Evolutionary conservation across 108 stramenopile species (phyloP).

Genomic region (Epipyxis sp.): DNA sequence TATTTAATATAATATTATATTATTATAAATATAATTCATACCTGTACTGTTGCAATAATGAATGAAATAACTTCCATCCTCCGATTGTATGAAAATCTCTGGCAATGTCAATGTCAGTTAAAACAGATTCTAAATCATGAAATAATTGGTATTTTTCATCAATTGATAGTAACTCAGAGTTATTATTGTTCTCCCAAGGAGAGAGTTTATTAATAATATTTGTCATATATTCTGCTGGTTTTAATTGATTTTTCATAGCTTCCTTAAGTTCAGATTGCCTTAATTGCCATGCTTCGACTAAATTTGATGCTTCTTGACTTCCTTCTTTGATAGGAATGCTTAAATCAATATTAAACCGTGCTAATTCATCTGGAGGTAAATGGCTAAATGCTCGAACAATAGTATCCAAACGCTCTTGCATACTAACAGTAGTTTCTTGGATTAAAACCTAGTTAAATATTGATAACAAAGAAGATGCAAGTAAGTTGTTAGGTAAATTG

Average conservation of each 20-base stretch:
- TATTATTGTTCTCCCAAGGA: constrained; percentile 37
- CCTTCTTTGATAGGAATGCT: background rate
- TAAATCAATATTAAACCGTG: background rate
- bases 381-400: background rate
- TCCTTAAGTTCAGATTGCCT: constrained; percentile 69
- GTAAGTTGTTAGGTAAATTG: no score
- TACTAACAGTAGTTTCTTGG: no score
- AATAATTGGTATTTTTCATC: constrained; percentile 63
- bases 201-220: constrained; percentile 32
- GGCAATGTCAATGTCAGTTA: constrained; percentile 86
- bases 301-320: constrained; percentile 27
- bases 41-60: constrained; percentile 66
- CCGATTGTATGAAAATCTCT: constrained; percentile 88
- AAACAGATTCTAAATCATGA: constrained; percentile 74
- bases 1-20: no score
- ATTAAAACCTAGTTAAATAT: no score
- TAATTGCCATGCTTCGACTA: constrained; percentile 70
- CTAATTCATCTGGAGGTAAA: background rate
- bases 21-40: no score
- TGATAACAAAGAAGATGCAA: no score
- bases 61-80: constrained; percentile 71
- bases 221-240: constrained; percentile 47
- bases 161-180: constrained; percentile 11
- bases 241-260: constrained; percentile 42
- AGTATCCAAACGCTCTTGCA: background rate